Percentiles rank a stretch among this genome's conserved stretches.
phyloP scores from a whole-genome alignment of 2,329 filamentous ascomycete species.

The Ophiocordyceps robertsii region DNA sequence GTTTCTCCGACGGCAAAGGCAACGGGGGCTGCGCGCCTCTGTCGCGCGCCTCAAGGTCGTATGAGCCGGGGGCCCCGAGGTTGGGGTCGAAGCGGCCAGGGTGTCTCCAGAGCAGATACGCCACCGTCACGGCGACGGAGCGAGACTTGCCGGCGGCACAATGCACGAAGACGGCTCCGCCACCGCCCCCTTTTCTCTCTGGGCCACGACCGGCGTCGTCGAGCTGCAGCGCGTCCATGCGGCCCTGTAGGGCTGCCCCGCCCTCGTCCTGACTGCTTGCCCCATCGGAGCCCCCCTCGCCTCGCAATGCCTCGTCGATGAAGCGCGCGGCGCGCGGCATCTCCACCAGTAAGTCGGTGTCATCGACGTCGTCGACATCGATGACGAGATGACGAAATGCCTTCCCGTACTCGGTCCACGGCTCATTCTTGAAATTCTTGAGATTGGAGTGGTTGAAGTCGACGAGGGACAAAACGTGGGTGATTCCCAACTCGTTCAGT shows the following conservation, averaged over 20 bases:
- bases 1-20: conserved; percentile 1
- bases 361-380: conserved; percentile 80
- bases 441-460: conserved; percentile 31
- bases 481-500: conserved; percentile 62
- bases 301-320: conserved; percentile 54
- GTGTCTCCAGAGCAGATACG: conserved; percentile 66
- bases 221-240: conserved; percentile 1
- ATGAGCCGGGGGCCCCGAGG: conserved; percentile 13
- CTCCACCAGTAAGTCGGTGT: conserved; percentile 73
- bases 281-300: conserved; percentile 8
- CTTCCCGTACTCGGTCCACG: conserved; percentile 33
- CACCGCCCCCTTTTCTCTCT: conserved; percentile 4
- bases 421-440: conserved; percentile 34
- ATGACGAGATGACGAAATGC: conserved; percentile 62
- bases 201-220: neutral
- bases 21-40: neutral
- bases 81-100: conserved; percentile 36
- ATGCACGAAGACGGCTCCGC: conserved; percentile 40
- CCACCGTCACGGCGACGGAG: conserved; percentile 71
- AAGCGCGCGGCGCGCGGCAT: conserved; percentile 69
- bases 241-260: conserved; percentile 1
- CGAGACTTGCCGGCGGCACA: conserved; percentile 96
- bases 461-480: conserved; percentile 79
- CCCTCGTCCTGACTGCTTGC: conserved; percentile 1
- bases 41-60: conserved; percentile 5